These are phyloP conservation scores for Salix caprea DNA, from an alignment of 345 rosid genomes.

Conservation along the genomic window DNA sequence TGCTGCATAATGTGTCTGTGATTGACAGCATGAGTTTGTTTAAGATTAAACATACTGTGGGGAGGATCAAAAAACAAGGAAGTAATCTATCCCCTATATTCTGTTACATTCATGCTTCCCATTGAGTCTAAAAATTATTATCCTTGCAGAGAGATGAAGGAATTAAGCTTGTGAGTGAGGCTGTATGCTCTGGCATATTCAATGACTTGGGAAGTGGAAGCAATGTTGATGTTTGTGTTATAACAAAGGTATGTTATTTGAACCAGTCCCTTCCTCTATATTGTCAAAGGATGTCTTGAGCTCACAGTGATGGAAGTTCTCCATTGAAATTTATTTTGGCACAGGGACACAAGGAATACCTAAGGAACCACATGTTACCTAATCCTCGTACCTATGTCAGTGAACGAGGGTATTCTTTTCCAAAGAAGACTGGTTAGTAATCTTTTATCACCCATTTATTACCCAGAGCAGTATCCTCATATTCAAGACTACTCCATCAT, in stretches of 20 bases:
- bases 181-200: conserved; percentile 57
- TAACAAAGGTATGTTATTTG: conserved; percentile 56
- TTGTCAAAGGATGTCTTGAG: neutral
- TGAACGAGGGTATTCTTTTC: conserved; percentile 53
- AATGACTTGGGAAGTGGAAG: conserved; percentile 76
- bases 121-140: neutral
- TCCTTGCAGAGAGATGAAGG: conserved; percentile 68
- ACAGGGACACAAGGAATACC: conserved; percentile 69
- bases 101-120: neutral
- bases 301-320: conserved; percentile 9
- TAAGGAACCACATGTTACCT: conserved; percentile 74
- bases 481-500: neutral
- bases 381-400: conserved; percentile 68
- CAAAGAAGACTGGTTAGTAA: conserved; percentile 63
- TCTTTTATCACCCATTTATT: neutral
- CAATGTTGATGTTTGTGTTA: conserved; percentile 85
- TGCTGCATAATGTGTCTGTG: neutral
- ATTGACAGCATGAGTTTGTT: neutral
- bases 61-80: neutral
- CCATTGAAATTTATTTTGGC: conserved; percentile 6
- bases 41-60: neutral
- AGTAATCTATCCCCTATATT: neutral
- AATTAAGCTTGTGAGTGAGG: conserved; percentile 58
- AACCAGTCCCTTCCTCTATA: neutral
- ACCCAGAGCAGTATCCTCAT: neutral